These are phyloP conservation scores for Talaromyces sp. DNA, from an alignment of 2,329 filamentous ascomycete genomes.

Conservation along the genomic window DNA sequence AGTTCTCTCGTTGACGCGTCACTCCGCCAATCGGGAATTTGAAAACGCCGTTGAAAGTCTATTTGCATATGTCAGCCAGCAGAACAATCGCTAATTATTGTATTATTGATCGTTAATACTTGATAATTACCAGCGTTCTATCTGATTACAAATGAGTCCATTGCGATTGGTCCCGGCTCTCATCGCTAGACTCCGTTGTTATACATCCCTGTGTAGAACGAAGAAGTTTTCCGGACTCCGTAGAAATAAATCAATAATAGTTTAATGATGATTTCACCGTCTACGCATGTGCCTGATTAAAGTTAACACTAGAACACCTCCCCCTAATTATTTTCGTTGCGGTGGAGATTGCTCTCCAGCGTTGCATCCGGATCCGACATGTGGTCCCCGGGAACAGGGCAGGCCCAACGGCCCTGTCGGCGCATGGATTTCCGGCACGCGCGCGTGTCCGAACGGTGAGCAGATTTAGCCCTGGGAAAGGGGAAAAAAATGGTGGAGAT, in stretches of 20 bases:
- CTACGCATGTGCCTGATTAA: background rate
- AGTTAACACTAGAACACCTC: background rate
- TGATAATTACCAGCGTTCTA: background rate
- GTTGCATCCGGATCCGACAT: constrained; percentile 1
- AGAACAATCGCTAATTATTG: background rate
- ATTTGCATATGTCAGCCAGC: background rate
- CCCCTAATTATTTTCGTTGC: background rate
- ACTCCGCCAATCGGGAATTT: background rate
- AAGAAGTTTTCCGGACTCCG: background rate
- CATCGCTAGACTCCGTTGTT: background rate
- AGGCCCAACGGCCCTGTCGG: background rate
- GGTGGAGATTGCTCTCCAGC: background rate
- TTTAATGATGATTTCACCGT: background rate
- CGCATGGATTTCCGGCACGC: background rate
- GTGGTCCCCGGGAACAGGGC: background rate
- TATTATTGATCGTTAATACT: background rate
- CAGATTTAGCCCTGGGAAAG: background rate
- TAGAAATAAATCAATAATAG: background rate
- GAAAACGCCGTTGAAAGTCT: background rate
- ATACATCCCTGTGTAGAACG: background rate
- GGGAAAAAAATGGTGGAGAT: too few relatives aligned
- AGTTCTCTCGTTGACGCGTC: background rate
- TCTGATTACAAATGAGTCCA: background rate
- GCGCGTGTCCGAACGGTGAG: background rate
- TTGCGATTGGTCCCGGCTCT: background rate